Base-by-base conservation (phyloP, 305 asterid genomes). In the Solanum hybrid region DNA sequence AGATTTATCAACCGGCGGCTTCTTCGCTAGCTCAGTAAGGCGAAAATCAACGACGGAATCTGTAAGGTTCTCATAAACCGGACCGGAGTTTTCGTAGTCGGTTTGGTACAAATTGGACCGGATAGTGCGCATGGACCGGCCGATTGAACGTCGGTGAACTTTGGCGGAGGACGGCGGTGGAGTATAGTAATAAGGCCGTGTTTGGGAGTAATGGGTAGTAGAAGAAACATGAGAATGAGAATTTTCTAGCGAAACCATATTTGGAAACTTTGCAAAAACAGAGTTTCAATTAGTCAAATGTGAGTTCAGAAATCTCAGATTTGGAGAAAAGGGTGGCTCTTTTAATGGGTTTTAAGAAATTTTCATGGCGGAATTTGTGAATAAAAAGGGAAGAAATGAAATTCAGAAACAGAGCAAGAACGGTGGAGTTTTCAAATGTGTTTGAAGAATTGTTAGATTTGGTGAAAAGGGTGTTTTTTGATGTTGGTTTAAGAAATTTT, bases 111-210 rank as follows among this genome's bases (percentile, higher is more conserved):
- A 80, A 89, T 78, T 93, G 67, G 97, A 94, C 51, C 97, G 95
- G 83, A 95, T 91, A 10, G 97, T 95, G 20, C 96, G 95, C 97
- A 95, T 95, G 29, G 96, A 95, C 33, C 95, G 93, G 83, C 96
- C 97, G 93, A 95, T 90, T 5, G 95, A 89, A 74, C 96, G 95
- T 93, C 89, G 92, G 57, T 93, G 83, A 86, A 39, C 89, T 92
- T 93, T 92, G 82, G 93, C 91, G 35, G 96, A 91, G 78, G 95
- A 93, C 79, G 95, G 95, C 86, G 95, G 96, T 69, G 95, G 92
- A 91, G 91, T 92, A 93, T 91, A 46, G 46, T 84, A 93, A 91
- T 91, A 92, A n/a, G 95, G 93, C 34, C 93, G 93, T 35, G 93
- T 91, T 87, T 90, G 93, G 92, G 89, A 39, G 93, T 31, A 89